These are phyloP conservation scores for Diplodia intermedia DNA, from an alignment of 2,329 filamentous ascomycete genomes.

Conservation along the genomic window DNA sequence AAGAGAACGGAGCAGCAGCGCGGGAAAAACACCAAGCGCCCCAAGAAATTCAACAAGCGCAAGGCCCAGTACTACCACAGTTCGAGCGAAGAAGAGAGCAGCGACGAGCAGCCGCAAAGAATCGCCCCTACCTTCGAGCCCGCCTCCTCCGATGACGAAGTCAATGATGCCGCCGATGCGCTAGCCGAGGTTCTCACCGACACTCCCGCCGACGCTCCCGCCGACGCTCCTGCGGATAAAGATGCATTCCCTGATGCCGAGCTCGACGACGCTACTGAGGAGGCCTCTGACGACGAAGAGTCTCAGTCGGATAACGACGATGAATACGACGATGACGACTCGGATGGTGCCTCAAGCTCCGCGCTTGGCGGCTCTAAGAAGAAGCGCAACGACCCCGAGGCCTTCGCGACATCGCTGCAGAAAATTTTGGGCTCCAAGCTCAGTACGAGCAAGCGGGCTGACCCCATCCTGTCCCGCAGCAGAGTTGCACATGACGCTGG, in stretches of 20 bases:
- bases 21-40: slow-evolving; percentile 58
- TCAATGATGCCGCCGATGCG: slow-evolving; percentile 36
- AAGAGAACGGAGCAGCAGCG: slow-evolving; percentile 66
- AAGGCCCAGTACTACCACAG: slow-evolving; percentile 71
- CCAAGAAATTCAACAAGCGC: slow-evolving; percentile 65
- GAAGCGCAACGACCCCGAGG: slow-evolving; percentile 90
- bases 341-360: slow-evolving; percentile 44
- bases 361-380: slow-evolving; percentile 58
- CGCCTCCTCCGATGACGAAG: slow-evolving; percentile 1
- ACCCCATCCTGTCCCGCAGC: slow-evolving; percentile 90
- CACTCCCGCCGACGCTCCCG: slow-evolving; percentile 33
- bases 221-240: slow-evolving; percentile 48
- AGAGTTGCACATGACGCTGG: slow-evolving; percentile 75
- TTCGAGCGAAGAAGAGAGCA: slow-evolving; percentile 61
- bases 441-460: slow-evolving; percentile 77
- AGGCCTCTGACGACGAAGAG: slow-evolving; percentile 43
- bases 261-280: slow-evolving; percentile 43
- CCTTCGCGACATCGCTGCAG: slow-evolving; percentile 90
- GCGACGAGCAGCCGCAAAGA: slow-evolving; percentile 13
- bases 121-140: slow-evolving; percentile 10
- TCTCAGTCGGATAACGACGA: slow-evolving; percentile 45
- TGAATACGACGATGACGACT: slow-evolving; percentile 40
- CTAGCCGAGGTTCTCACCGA: too few relatives aligned
- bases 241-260: slow-evolving; percentile 40
- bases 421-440: slow-evolving; percentile 93